Percentiles rank a stretch among this genome's conserved stretches.
phyloP scores from a whole-genome alignment of 148 eudicot species.

The Agrostemma githago region DNA sequence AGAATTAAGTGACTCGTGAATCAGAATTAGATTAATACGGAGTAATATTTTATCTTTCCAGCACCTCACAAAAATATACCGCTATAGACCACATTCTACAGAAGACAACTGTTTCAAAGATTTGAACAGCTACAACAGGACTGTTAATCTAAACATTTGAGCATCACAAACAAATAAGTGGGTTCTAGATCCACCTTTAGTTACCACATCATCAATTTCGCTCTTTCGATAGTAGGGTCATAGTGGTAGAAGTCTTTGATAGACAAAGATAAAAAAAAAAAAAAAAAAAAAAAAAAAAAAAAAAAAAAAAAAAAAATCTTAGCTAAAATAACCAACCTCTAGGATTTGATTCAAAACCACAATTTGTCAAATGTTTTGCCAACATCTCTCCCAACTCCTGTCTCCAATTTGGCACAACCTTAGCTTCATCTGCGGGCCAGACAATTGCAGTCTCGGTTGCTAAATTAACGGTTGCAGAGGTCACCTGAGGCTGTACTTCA shows the following conservation, averaged over 20 bases:
- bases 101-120: not conserved
- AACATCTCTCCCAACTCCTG: slow-evolving; percentile 68
- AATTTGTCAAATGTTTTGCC: slow-evolving; percentile 80
- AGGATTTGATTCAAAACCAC: slow-evolving; percentile 78
- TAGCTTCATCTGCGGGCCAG: slow-evolving; percentile 84
- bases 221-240: not conserved
- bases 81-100: not conserved
- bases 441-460: slow-evolving; percentile 92
- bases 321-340: slow-evolving; percentile 46
- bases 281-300: too few species aligned
- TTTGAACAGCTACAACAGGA: not conserved
- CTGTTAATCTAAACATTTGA: not conserved
- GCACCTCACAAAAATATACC: not conserved
- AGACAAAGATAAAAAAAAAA: not conserved
- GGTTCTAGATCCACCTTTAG: not conserved
- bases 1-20: too few species aligned
- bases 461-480: slow-evolving; percentile 85
- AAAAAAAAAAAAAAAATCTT: too few species aligned
- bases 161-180: not conserved
- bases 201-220: not conserved
- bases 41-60: too few species aligned
- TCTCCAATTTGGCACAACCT: slow-evolving; percentile 67
- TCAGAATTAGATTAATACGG: too few species aligned
- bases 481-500: slow-evolving; percentile 77
- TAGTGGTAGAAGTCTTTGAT: not conserved